Evolutionary conservation across 768 basidiomycete genomes (phyloP), one percentile per base, ranked within the genome.

Genomic region (Mycena vulgaris): DNA sequence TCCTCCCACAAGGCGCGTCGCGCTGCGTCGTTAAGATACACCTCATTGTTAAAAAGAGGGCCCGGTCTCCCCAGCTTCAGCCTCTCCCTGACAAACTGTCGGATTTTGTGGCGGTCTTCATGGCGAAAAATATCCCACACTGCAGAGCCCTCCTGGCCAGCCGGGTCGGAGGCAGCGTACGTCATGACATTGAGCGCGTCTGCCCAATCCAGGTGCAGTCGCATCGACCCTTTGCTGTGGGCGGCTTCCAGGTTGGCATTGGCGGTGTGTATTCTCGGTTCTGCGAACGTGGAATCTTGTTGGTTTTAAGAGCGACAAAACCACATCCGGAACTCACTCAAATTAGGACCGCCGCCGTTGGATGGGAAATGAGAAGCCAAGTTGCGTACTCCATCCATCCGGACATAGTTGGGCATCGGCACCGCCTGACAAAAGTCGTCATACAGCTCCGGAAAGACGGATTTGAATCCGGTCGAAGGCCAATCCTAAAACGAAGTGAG

Each of bases 261-360:
- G 0, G 95, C 94, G 71, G 94, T 96, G 80, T 97, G 97, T 94
- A 97, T 93, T 82, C 97, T 97, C 2, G 96, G 96, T 7, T 95
- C 95, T 91, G 33, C 17, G 17, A n/a, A 39, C 48, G n/a, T n/a
- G n/a, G n/a, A 73, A 52, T 60, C 5, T 14, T 13, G 11, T 8
- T 23, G 13, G 7, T 4, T 14, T 27, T 5, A 31, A 25, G 19
- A 1, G 13, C 23, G 28, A 27, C 27, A 21, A 13, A 28, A 16
- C 23, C 25, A 5, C 8, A 51, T 61, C 1, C 3, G 0, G 28
- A n/a, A 45, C 88, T 53, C 75, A 94, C 93, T 91, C 11, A 96
- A 85, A 76, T 96, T 95, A 11, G 94, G 94, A 23, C 88, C 89
- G 61, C 95, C 81, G 0, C 90, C 89, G 74, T 94, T 94, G 16